phyloP scores from a whole-genome alignment of 208 protist genomes.

The Acanthamoeba castellanii region DNA sequence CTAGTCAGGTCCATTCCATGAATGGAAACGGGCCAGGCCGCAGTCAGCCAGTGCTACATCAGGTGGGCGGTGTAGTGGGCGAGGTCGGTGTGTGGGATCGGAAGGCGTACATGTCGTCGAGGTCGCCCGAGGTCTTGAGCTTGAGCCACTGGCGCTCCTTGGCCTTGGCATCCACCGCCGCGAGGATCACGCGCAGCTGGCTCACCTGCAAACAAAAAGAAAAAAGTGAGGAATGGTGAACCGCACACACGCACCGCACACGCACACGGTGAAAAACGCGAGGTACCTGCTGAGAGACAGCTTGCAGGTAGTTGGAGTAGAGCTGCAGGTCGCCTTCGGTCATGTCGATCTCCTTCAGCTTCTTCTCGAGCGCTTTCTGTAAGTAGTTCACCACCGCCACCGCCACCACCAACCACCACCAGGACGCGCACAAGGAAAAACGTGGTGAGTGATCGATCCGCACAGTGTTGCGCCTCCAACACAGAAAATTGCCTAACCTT shows the following conservation, averaged over 20 bases:
- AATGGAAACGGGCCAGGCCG: no score
- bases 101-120: slow-evolving; percentile 89
- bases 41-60: no score
- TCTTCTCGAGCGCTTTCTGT: slow-evolving; percentile 77
- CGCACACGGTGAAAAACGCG: not conserved
- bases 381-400: not conserved
- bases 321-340: slow-evolving; percentile 72
- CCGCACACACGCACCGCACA: not conserved
- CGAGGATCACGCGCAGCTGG: slow-evolving; percentile 88
- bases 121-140: slow-evolving; percentile 93
- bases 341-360: slow-evolving; percentile 81
- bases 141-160: slow-evolving; percentile 93
- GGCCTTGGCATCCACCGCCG: slow-evolving; percentile 91
- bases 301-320: slow-evolving; percentile 72
- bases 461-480: no score
- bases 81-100: no score
- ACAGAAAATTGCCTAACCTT: not conserved
- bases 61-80: no score
- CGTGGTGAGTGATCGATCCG: no score
- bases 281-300: slow-evolving; percentile 46
- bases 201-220: not conserved
- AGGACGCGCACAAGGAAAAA: no score
- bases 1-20: not conserved
- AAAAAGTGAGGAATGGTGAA: not conserved
- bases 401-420: no score